Evolutionary conservation across 352 stramenopile species (phyloP).

Genomic region (Phytophthora colocasiae): DNA sequence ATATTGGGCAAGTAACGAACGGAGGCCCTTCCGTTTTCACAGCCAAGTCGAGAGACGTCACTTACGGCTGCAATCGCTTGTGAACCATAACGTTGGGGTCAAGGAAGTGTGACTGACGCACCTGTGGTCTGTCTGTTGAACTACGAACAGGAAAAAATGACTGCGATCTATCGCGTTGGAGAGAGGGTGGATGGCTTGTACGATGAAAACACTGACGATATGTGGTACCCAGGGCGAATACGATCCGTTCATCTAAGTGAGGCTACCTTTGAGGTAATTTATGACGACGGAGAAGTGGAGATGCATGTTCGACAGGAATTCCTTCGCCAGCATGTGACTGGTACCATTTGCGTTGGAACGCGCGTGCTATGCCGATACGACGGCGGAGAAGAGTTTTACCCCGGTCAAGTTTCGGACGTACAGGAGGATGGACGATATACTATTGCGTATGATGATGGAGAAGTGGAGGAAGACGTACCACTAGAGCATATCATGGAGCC

Average conservation of each 20-base stretch:
- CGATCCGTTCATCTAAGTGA: slow-evolving; percentile 38
- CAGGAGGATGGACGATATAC: slow-evolving; percentile 72
- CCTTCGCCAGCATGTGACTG: slow-evolving; percentile 57
- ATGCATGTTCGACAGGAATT: slow-evolving; percentile 43
- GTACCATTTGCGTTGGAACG: slow-evolving; percentile 81
- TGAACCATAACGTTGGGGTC: slow-evolving; percentile 6
- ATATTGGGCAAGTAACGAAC: slow-evolving; percentile 41
- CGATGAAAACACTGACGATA: slow-evolving; percentile 78
- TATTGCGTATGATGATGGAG: slow-evolving; percentile 84
- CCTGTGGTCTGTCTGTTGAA: not conserved
- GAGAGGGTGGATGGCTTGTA: slow-evolving; percentile 83
- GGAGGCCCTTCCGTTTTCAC: slow-evolving; percentile 15
- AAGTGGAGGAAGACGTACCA: slow-evolving; percentile 67
- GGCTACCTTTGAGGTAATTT: slow-evolving; percentile 62
- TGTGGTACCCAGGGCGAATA: slow-evolving; percentile 79
- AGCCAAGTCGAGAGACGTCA: slow-evolving; percentile 6
- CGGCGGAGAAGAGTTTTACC: slow-evolving; percentile 74
- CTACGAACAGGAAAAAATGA: slow-evolving; percentile 15
- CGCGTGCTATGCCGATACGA: slow-evolving; percentile 74
- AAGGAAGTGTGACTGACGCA: not conserved
- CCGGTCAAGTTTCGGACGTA: slow-evolving; percentile 66
- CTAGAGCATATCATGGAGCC: slow-evolving; percentile 63
- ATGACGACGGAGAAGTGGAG: slow-evolving; percentile 83
- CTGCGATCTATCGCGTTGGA: slow-evolving; percentile 45
- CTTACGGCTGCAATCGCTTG: slow-evolving; percentile 20